phyloP scores from a whole-genome alignment of 495 filamentous ascomycete genomes.

The Penicillium silybi region DNA sequence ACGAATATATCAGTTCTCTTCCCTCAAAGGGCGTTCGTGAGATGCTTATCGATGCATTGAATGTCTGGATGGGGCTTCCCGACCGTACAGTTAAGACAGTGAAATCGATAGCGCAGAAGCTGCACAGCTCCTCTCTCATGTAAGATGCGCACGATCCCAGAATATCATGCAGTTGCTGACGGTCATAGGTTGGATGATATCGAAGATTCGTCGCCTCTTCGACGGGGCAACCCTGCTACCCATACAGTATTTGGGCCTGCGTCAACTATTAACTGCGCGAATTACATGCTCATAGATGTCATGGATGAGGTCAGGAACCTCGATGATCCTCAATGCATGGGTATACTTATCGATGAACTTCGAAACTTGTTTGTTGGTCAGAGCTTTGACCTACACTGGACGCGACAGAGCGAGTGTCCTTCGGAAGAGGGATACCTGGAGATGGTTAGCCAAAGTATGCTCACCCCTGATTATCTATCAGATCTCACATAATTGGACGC shows the following conservation, averaged over 20 bases:
- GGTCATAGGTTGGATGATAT: constrained; percentile 68
- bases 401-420: constrained; percentile 77
- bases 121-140: constrained; percentile 6
- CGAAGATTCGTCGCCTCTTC: constrained; percentile 70
- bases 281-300: constrained; percentile 85
- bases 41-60: constrained; percentile 3
- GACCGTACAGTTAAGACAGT: neutral
- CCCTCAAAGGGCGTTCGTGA: constrained; percentile 23
- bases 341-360: constrained; percentile 75
- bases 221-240: constrained; percentile 79
- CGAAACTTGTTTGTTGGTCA: constrained; percentile 76
- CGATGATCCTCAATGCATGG: constrained; percentile 53
- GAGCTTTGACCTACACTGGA: constrained; percentile 92
- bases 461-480: neutral
- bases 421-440: constrained; percentile 87
- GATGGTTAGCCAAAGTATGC: constrained; percentile 74
- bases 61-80: constrained; percentile 2
- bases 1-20: constrained; percentile 11
- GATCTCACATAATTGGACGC: neutral
- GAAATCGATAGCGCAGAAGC: neutral
- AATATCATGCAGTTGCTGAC: too few relatives aligned
- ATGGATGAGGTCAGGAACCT: constrained; percentile 66
- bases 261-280: constrained; percentile 90
- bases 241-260: constrained; percentile 85
- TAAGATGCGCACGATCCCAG: neutral